These are phyloP conservation scores for Pseudocercospora ulei DNA, from an alignment of 2,329 filamentous ascomycete genomes.

Conservation along the genomic window DNA sequence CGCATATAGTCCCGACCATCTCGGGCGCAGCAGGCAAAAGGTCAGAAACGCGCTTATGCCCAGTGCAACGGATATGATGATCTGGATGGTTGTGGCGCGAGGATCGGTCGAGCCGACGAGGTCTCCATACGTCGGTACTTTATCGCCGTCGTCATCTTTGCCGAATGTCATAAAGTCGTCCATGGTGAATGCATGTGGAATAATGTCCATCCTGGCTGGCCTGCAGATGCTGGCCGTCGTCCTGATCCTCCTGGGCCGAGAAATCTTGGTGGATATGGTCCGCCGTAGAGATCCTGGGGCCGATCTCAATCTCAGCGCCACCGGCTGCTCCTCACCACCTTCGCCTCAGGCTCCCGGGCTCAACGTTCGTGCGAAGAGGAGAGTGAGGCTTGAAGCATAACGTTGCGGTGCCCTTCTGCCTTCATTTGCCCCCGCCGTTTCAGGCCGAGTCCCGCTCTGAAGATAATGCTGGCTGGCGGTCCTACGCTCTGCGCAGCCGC, in stretches of 20 bases:
- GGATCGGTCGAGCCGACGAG: slow-evolving; percentile 34
- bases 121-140: slow-evolving; percentile 11
- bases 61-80: slow-evolving; percentile 60
- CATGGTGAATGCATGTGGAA: slow-evolving; percentile 10
- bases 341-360: neutral
- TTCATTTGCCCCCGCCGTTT: neutral
- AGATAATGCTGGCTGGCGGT: slow-evolving; percentile 3
- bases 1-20: slow-evolving; percentile 85
- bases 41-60: slow-evolving; percentile 61
- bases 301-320: neutral
- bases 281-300: neutral
- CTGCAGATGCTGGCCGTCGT: too few species aligned
- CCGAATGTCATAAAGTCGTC: slow-evolving; percentile 9
- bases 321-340: slow-evolving; percentile 1
- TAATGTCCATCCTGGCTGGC: too few species aligned
- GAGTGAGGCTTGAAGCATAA: slow-evolving; percentile 2
- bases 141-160: slow-evolving; percentile 14
- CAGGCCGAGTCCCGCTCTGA: neutral
- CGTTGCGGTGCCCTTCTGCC: neutral
- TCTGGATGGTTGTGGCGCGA: slow-evolving; percentile 50
- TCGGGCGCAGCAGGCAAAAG: slow-evolving; percentile 74
- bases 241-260: too few species aligned
- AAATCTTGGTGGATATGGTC: neutral
- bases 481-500: slow-evolving; percentile 1
- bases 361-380: too few species aligned